phyloP scores from a whole-genome alignment of 345 rosid species.

The Trapa incisa region DNA sequence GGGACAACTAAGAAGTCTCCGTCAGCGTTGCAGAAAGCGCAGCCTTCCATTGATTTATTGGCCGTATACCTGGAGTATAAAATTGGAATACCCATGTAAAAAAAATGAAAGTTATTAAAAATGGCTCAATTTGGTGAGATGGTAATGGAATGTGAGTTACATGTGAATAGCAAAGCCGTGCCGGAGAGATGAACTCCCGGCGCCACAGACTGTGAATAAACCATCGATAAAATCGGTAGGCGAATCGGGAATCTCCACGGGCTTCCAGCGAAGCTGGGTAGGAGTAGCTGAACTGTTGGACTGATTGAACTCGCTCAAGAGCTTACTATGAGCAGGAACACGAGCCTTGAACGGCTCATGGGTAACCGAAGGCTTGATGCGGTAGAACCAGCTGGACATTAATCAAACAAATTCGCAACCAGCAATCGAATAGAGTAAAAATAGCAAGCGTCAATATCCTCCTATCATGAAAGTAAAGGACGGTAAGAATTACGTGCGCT shows the following conservation, averaged over 20 bases:
- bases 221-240: constrained; percentile 82
- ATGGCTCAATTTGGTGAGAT: neutral
- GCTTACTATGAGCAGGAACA: constrained; percentile 45
- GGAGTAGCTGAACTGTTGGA: constrained; percentile 67
- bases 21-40: constrained; percentile 87
- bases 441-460: neutral
- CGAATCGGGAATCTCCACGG: constrained; percentile 51
- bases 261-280: constrained; percentile 91
- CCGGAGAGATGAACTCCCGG: constrained; percentile 90
- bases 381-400: constrained; percentile 63
- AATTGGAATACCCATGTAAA: neutral
- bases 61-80: constrained; percentile 49
- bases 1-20: constrained; percentile 95
- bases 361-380: constrained; percentile 90
- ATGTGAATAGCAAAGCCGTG: constrained; percentile 95
- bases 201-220: constrained; percentile 69
- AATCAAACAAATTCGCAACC: neutral
- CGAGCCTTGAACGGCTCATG: constrained; percentile 81
- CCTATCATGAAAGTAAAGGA: neutral
- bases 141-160: constrained; percentile 27
- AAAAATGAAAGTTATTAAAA: neutral
- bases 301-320: constrained; percentile 65
- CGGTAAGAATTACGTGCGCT: constrained; percentile 22
- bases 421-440: neutral
- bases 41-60: constrained; percentile 72